Evolutionary conservation across 2,329 filamentous ascomycete genomes (phyloP).

Genomic region (Emmonsia crescens): DNA sequence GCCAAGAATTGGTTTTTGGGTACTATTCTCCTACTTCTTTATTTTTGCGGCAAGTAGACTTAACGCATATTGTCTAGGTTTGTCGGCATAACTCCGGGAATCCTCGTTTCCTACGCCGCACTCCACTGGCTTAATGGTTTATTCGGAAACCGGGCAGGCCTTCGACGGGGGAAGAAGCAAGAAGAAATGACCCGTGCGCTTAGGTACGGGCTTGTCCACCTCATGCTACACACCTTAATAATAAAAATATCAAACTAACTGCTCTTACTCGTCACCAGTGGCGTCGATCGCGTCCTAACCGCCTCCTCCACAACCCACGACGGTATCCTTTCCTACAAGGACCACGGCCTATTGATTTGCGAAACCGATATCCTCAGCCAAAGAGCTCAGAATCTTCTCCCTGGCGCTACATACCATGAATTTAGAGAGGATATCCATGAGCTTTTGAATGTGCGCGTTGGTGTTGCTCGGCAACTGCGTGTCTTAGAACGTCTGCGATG

Average conservation of each 20-base stretch:
- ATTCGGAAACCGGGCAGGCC: slow-evolving; percentile 60
- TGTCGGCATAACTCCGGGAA: slow-evolving; percentile 80
- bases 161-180: slow-evolving; percentile 53
- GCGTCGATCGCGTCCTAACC: slow-evolving; percentile 71
- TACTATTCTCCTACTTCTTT: slow-evolving; percentile 17
- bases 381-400: slow-evolving; percentile 57
- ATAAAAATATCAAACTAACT: not conserved
- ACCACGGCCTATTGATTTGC: slow-evolving; percentile 80
- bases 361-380: slow-evolving; percentile 76
- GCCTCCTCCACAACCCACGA: slow-evolving; percentile 59
- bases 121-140: slow-evolving; percentile 59
- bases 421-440: slow-evolving; percentile 84
- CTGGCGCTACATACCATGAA: slow-evolving; percentile 64
- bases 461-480: slow-evolving; percentile 64
- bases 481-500: slow-evolving; percentile 78
- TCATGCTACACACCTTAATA: not conserved
- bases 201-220: slow-evolving; percentile 37
- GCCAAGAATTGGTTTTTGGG: slow-evolving; percentile 90
- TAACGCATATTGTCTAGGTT: slow-evolving; percentile 44
- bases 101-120: slow-evolving; percentile 72
- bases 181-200: slow-evolving; percentile 65
- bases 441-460: slow-evolving; percentile 66
- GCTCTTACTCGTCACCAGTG: slow-evolving; percentile 33
- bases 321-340: slow-evolving; percentile 75
- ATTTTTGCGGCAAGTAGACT: not conserved